Base-by-base conservation (phyloP, 2,329 filamentous ascomycete genomes). In the Uncinocarpus reesii region DNA sequence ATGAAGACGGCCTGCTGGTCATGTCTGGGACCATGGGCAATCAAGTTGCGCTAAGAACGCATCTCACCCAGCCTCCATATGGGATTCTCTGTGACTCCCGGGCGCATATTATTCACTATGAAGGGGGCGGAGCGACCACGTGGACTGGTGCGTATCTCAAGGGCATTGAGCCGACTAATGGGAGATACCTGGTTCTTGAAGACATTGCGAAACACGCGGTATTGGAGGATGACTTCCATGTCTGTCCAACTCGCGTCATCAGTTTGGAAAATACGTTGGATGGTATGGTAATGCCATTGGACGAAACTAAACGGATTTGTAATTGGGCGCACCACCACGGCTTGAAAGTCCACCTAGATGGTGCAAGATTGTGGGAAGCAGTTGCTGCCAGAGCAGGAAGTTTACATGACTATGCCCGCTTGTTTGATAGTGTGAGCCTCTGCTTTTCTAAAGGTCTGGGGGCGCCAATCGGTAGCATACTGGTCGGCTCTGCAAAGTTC, bases 1-100 rank as follows among this genome's bases (percentile, higher is more conserved):
- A 93, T 57, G 82, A 88, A 58, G 80, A 79, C 6, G 84, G 78
- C 0, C 72, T 95, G 3, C 81, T 95, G 47, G 86, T 95, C 48
- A 74, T 93, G 51, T 92, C 86, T 0, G 90, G 90, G 2, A 95
- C 89, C 3, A 95, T 95, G 88, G 88, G 87, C 34, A 95, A 95
- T 67, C 88, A 95, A 64, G 72, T 95, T 15, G 82, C 84, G 0
- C 74, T 95, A 35, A 80, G 89, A 32, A 76, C 84, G 1, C 83
- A 92, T 51, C 74, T 95, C 11, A 76, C 73, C 0, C 83, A 86
- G 52, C 88, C 89, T 11, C 90, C 90, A 0, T 80, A 94, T 62
- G 77, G 78, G 6, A 78, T 95, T 4, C 70, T 95, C 7, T 86
- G 84, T 57, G 89, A 95, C 62, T 72, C 81, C 54, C 77, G 86